These are phyloP conservation scores for Phytopythium oedochilum DNA, from an alignment of 352 stramenopile species.

Conservation along the genomic window DNA sequence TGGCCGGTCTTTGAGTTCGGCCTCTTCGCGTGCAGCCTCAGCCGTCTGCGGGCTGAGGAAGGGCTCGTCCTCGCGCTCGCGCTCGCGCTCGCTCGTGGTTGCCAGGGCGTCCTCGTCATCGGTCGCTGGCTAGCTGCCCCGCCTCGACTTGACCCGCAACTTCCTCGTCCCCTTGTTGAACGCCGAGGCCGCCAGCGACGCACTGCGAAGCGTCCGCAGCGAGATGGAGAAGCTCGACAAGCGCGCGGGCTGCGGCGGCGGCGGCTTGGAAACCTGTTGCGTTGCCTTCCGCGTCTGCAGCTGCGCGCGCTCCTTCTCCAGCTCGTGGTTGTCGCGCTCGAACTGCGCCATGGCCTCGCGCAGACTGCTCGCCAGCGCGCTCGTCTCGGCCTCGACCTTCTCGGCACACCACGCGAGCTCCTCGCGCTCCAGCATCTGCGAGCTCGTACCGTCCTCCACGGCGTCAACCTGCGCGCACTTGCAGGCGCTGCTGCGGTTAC, in stretches of 20 bases:
- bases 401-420: constrained; percentile 35
- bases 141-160: not conserved
- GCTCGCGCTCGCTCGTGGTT: constrained; percentile 38
- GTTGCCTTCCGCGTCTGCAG: constrained; percentile 3
- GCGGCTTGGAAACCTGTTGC: not conserved
- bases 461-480: not conserved
- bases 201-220: no score
- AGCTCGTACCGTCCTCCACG: constrained; percentile 15
- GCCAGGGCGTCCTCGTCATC: constrained; percentile 38
- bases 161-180: not conserved
- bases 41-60: constrained; percentile 14
- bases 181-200: not conserved
- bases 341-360: constrained; percentile 23
- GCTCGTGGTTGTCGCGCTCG: constrained; percentile 52
- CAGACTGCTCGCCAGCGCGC: constrained; percentile 19
- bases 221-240: constrained; percentile 4
- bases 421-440: constrained; percentile 20
- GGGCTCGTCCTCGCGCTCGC: constrained; percentile 10
- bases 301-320: constrained; percentile 28
- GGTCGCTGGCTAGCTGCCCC: not conserved
- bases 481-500: constrained; percentile 1
- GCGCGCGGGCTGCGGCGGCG: not conserved
- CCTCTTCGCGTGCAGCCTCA: constrained; percentile 41
- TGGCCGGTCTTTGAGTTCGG: constrained; percentile 39
- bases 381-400: constrained; percentile 26